Evolutionary conservation across 139 green algal species (phyloP), one percentile per base, ranked within the genome.

Genomic region (Asterochloris sp.): DNA sequence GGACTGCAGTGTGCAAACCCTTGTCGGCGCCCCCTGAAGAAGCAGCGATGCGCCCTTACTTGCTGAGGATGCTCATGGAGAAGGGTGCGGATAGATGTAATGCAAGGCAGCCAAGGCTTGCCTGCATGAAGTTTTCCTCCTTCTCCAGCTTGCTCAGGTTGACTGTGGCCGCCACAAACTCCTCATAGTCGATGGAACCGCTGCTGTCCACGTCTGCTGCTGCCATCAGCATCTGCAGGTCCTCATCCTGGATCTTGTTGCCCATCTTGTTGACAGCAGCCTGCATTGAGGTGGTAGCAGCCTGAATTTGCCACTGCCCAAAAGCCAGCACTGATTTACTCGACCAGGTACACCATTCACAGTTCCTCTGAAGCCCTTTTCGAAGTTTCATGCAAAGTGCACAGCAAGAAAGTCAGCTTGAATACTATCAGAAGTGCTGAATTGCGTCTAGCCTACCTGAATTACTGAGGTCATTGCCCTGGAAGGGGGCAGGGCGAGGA

Each of bases 121-220:
- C 69, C 84, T 90, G 87, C 74, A 87, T 89, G 23, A 89, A 85
- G 78, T 88, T 76, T 80, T 89, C 85, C 73, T 90, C 86, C 23
- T 77, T 85, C 73, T 93, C 87, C 73, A 95, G 88, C 85, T 92
- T 88, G 64, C 62, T 83, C 71, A 92, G 80, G 85, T 92, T 88
- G 21, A 92, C 84, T 29, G 91, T 95, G 80, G 91, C 89, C 0
- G 88, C 90, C 17, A 91, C 60, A 73, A 91, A 91, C 86, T 91
- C 89, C 78, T 88, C 84, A 24, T 90, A 92, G 78, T 92, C 86
- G 11, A 92, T 88, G 23, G 78, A 79, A 9, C 89, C 89, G 29
- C 76, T 78, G 21, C 73, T 62, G 16, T 86, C 83, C 28, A 78
- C 69, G 63, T 83, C 80, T 54, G 80, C 80, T 62, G 60, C 73